Base-by-base conservation (phyloP, 2,329 filamentous ascomycete genomes). In the Raffaelea deltoideospora region DNA sequence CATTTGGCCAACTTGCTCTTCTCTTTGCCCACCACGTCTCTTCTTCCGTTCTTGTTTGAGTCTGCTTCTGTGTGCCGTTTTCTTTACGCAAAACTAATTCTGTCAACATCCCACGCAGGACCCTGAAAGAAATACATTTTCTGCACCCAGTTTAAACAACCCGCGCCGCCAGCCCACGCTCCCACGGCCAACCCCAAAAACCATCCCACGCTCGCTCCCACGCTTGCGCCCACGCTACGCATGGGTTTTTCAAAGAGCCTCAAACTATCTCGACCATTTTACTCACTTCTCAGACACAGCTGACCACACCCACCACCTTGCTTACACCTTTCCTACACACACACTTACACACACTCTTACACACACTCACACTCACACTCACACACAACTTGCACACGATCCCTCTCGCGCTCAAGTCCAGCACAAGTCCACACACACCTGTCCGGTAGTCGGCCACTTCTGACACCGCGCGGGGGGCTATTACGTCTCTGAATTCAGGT, bases 171-270 rank as follows among this genome's bases (percentile, higher is more conserved):
- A 30, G 31, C 37, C 41, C 35, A 37, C 39, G 32, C 39, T 26
- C 34, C 33, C 36, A 26, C 41, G 27, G 27, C 33, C 38, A 31
- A 13, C 34, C 31, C 17, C 26, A 19, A 23, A 24, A n/a, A 33
- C 37, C 40, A 42, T 42, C 40, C 41, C 37, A 43, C 38, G 38
- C 34, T 17, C 32, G 18, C 33, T 18, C 41, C 38, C 38, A 37
- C 41, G 36, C 41, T 39, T 39, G 30, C 38, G 31, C 41, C 38
- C 41, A 34, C 41, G 34, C 39, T 43, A 43, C 38, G 26, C 33
- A 34, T 39, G 33, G 39, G 24, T 34, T 26, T 22, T 28, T 33
- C n/a, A 38, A 37, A 39, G 34, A 41, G 36, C 41, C 41, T 43
- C 41, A n/a, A n/a, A 35, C 32, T 31, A 19, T 39, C 34, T 37